These are phyloP conservation scores for Physaria fendleri DNA, from an alignment of 345 rosid species.

Conservation along the genomic window DNA sequence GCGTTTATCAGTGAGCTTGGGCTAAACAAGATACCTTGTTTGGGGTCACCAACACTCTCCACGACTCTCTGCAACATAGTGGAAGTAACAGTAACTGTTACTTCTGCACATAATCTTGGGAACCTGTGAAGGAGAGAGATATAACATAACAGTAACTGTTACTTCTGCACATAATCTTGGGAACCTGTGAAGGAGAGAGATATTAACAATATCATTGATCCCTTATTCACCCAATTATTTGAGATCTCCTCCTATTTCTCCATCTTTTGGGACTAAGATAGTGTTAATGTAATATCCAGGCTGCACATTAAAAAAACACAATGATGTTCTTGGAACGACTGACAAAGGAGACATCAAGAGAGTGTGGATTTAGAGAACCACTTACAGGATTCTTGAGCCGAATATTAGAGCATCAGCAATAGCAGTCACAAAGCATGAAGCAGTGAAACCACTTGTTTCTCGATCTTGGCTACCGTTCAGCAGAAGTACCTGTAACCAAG, in stretches of 20 bases:
- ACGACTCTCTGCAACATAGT: conserved; percentile 49
- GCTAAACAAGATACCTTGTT: conserved; percentile 57
- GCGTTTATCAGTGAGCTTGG: conserved; percentile 59
- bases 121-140: conserved; percentile 1
- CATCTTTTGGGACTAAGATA: conserved; percentile 69
- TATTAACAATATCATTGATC: conserved; percentile 57
- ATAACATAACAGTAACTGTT: background rate
- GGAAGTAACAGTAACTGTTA: background rate
- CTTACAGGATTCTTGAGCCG: conserved; percentile 61
- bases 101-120: background rate
- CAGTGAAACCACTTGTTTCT: conserved; percentile 72
- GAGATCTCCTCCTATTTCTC: conserved; percentile 54
- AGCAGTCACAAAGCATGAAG: conserved; percentile 76
- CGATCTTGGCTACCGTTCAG: conserved; percentile 80
- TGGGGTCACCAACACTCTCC: conserved; percentile 46
- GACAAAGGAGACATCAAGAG: background rate
- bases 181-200: conserved; percentile 1
- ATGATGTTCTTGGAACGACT: background rate
- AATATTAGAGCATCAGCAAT: conserved; percentile 58
- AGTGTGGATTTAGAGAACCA: conserved; percentile 1
- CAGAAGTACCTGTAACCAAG: conserved; percentile 50
- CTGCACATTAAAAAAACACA: conserved; percentile 50
- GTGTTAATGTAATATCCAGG: conserved; percentile 70
- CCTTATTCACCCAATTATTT: conserved; percentile 56
- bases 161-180: background rate